Evolutionary conservation across 176 grass and related monocot species (phyloP).

Genomic region (Rhynchospora breviuscula): DNA sequence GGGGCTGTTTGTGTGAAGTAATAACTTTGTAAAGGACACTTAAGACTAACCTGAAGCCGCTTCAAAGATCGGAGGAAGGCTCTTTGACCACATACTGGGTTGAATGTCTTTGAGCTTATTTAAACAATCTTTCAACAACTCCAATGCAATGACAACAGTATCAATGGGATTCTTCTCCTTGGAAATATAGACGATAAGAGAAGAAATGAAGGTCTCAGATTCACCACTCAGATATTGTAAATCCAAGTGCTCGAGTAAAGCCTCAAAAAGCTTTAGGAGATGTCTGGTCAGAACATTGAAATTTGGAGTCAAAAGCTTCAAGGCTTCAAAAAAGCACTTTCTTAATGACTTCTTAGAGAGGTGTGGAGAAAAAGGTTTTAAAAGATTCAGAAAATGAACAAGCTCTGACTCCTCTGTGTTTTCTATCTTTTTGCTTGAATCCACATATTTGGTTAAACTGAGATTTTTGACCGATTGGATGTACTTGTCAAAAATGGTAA

Average conservation of each 20-base stretch:
- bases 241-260: conserved; percentile 52
- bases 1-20: background rate
- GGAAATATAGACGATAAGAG: conserved; percentile 54
- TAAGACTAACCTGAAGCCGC: conserved; percentile 56
- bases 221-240: conserved; percentile 43
- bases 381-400: conserved; percentile 46
- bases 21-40: background rate
- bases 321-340: conserved; percentile 51
- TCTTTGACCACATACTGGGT: conserved; percentile 41
- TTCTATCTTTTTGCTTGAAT: conserved; percentile 23
- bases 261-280: conserved; percentile 48
- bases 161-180: conserved; percentile 64
- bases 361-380: conserved; percentile 45
- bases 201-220: conserved; percentile 43
- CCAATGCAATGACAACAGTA: conserved; percentile 48
- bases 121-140: conserved; percentile 57
- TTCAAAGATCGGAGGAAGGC: conserved; percentile 61
- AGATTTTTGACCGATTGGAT: conserved; percentile 34
- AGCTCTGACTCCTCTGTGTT: conserved; percentile 37
- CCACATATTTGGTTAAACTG: conserved; percentile 24
- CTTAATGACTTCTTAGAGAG: conserved; percentile 61
- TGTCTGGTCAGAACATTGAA: conserved; percentile 59
- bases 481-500: conserved; percentile 64
- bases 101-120: conserved; percentile 37
- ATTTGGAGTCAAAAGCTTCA: conserved; percentile 41